Percentiles rank a stretch among this genome's conserved stretches.
Evolutionary conservation across 2,329 filamentous ascomycete genomes (phyloP).

Genomic region (Ramichloridium luteum): DNA sequence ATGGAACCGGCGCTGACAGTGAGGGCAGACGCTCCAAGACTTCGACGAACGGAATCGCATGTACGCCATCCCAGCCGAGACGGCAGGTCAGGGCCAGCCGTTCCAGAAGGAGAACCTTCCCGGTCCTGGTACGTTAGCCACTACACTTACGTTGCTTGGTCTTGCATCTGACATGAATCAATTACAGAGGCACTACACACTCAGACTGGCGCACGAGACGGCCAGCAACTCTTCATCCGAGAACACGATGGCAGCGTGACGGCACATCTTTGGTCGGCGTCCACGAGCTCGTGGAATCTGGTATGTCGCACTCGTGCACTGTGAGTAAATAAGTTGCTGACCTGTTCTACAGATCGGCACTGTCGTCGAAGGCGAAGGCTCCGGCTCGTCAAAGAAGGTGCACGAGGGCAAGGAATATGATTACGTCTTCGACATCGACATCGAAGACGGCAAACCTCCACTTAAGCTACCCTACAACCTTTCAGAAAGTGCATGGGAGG

Average conservation of each 20-base stretch:
- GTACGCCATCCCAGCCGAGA: conserved; percentile 38
- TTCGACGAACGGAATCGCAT: conserved; percentile 57
- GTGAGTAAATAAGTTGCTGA: conserved; percentile 2
- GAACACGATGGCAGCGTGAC: conserved; percentile 71
- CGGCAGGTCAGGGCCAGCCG: conserved; percentile 48
- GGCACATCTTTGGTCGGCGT: conserved; percentile 73
- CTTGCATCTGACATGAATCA: not conserved
- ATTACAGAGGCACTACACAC: conserved; percentile 60
- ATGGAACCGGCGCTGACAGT: conserved; percentile 2
- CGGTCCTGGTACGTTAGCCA: conserved; percentile 43
- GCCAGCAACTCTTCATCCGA: conserved; percentile 84
- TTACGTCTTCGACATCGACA: conserved; percentile 92
- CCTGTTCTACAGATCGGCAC: conserved; percentile 60
- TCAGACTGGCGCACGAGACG: conserved; percentile 86
- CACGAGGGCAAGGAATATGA: conserved; percentile 84
- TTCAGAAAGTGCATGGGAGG: conserved; percentile 83
- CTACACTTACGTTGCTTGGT: not conserved
- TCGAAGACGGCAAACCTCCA: conserved; percentile 84
- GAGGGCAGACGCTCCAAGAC: conserved; percentile 39
- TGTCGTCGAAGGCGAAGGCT: conserved; percentile 77
- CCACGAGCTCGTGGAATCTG: conserved; percentile 24
- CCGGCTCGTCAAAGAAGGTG: conserved; percentile 56
- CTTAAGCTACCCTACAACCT: conserved; percentile 91
- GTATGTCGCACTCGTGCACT: conserved; percentile 10
- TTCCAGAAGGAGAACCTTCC: conserved; percentile 89